Percentiles rank a stretch among this genome's conserved stretches.
These are phyloP conservation scores for Nemania sp. DNA, from an alignment of 2,329 filamentous ascomycete species.

Conservation along the genomic window DNA sequence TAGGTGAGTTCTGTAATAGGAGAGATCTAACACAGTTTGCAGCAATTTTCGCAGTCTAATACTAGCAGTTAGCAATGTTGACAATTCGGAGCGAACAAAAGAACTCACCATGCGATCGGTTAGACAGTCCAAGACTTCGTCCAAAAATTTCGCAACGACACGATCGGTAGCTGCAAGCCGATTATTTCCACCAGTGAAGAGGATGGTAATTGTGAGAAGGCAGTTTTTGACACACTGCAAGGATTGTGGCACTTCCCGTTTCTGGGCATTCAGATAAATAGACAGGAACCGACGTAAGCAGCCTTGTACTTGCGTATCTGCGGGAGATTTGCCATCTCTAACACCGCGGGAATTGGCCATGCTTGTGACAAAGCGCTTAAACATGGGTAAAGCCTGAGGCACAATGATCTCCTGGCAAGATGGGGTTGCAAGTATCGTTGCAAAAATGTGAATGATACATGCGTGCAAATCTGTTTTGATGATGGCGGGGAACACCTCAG, in stretches of 20 bases:
- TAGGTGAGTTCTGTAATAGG: conserved; percentile 73
- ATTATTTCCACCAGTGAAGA: conserved; percentile 84
- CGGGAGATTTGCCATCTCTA: conserved; percentile 59
- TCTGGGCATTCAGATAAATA: conserved; percentile 81
- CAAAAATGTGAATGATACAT: conserved; percentile 96
- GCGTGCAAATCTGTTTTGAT: conserved; percentile 97
- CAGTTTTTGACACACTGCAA: conserved; percentile 93
- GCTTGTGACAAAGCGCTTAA: conserved; percentile 88
- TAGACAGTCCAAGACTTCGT: conserved; percentile 87
- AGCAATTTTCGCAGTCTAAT: conserved; percentile 86
- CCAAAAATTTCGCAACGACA: conserved; percentile 78
- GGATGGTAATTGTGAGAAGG: conserved; percentile 86
- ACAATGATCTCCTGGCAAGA: conserved; percentile 89
- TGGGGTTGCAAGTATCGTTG: conserved; percentile 88
- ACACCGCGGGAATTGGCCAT: conserved; percentile 66
- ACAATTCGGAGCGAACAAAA: background rate
- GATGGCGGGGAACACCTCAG: conserved; percentile 93
- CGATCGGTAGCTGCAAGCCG: conserved; percentile 80
- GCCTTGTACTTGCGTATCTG: conserved; percentile 78
- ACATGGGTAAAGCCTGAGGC: conserved; percentile 87
- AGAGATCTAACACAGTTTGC: conserved; percentile 90
- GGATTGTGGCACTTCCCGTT: conserved; percentile 78
- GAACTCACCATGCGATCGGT: conserved; percentile 74
- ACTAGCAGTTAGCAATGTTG: conserved; percentile 38
- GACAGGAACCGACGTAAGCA: conserved; percentile 85